phyloP scores from a whole-genome alignment of 2,329 filamentous ascomycete species.

The Basipetospora chlamydospora region DNA sequence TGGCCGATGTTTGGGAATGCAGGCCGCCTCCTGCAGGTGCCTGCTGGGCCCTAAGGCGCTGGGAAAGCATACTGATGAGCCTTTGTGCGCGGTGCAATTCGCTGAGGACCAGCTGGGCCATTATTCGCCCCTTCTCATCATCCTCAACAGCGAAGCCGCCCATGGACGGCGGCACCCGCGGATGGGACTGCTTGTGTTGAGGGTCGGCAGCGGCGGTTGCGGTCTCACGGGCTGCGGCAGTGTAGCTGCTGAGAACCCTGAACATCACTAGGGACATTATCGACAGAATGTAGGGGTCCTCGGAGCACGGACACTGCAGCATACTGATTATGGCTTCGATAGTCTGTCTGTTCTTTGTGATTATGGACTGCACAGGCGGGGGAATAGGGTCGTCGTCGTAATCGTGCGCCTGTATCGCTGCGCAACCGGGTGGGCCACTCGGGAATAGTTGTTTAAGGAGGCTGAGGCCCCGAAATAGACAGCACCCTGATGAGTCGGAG shows the following conservation, averaged over 20 bases:
- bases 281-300: slow-evolving; percentile 15
- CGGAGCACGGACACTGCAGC: slow-evolving; percentile 17
- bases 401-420: no score
- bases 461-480: not conserved
- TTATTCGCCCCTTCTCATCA: not conserved
- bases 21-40: no score
- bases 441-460: slow-evolving; percentile 2
- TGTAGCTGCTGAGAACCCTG: slow-evolving; percentile 17
- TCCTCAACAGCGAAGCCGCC: not conserved
- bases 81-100: slow-evolving; percentile 18
- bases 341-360: slow-evolving; percentile 6
- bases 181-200: not conserved
- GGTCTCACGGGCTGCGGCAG: slow-evolving; percentile 4
- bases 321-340: slow-evolving; percentile 9
- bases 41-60: slow-evolving; percentile 1
- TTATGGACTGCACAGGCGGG: not conserved
- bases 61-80: slow-evolving; percentile 15
- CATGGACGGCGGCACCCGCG: not conserved
- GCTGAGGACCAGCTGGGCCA: slow-evolving; percentile 16
- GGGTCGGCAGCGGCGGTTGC: not conserved
- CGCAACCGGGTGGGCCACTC: not conserved
- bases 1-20: no score
- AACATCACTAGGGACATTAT: slow-evolving; percentile 18
- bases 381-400: no score
- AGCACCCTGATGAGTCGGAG: not conserved